Evolutionary conservation across 768 basidiomycete genomes (phyloP).

Genomic region (Paxillus rubicundulus): DNA sequence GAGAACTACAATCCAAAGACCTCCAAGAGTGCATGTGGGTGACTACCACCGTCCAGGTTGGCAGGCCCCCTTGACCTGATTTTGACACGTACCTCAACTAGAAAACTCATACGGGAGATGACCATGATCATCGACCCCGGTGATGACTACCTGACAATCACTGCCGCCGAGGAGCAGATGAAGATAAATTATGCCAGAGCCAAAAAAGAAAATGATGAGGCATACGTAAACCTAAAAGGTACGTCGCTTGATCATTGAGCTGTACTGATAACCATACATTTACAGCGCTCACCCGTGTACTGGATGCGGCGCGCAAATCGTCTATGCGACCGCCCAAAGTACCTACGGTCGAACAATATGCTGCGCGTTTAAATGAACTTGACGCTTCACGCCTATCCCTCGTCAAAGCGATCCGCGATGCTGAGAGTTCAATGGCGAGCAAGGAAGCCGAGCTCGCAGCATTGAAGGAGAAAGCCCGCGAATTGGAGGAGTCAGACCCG

Average conservation of each 20-base stretch:
- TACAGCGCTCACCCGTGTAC: constrained; percentile 57
- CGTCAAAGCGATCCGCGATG: constrained; percentile 72
- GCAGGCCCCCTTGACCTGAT: neutral
- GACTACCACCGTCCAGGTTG: neutral
- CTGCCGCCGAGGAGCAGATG: constrained; percentile 70
- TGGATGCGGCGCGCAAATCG: constrained; percentile 70
- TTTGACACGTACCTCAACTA: constrained; percentile 27
- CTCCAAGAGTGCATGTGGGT: constrained; percentile 36
- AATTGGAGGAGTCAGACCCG: constrained; percentile 67
- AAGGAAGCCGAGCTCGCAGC: constrained; percentile 69
- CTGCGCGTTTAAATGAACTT: constrained; percentile 58
- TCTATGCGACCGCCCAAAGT: constrained; percentile 67
- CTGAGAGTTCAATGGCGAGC: constrained; percentile 59
- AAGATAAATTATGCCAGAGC: constrained; percentile 51
- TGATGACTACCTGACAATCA: constrained; percentile 75
- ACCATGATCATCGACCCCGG: constrained; percentile 72
- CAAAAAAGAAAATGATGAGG: constrained; percentile 68
- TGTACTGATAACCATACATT: neutral
- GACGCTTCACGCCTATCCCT: constrained; percentile 62
- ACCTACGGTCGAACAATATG: constrained; percentile 64
- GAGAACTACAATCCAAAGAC: constrained; percentile 32
- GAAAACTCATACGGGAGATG: constrained; percentile 70
- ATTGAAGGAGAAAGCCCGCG: constrained; percentile 61
- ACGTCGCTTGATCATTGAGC: neutral
- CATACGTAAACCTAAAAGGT: constrained; percentile 66